These are phyloP conservation scores for Monosporozyma siamensis DNA, from an alignment of 805 yeast species.

Conservation along the genomic window DNA sequence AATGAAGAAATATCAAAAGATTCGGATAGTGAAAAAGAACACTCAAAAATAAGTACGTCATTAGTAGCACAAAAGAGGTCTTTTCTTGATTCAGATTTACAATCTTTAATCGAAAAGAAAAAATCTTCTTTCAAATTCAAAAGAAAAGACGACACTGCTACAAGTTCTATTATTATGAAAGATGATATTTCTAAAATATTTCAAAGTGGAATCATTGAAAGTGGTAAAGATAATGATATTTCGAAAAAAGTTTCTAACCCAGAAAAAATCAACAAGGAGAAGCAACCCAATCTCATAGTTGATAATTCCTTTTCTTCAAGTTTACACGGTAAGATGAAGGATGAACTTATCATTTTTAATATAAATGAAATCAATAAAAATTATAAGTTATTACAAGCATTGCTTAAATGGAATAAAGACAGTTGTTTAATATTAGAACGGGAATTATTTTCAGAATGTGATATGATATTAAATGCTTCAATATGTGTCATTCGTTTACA, in stretches of 20 bases:
- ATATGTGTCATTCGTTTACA: conserved; percentile 16
- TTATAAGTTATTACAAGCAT: conserved; percentile 7
- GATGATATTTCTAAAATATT: neutral
- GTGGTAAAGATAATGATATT: neutral
- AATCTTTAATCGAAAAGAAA: conserved; percentile 8
- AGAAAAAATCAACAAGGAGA: neutral
- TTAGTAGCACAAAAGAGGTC: conserved; percentile 18
- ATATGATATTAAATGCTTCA: conserved; percentile 13
- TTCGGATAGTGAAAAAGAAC: neutral
- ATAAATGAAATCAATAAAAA: conserved; percentile 9
- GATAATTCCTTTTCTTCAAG: neutral
- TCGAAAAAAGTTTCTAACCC: neutral
- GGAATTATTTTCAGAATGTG: conserved; percentile 8
- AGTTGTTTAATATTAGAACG: conserved; percentile 11
- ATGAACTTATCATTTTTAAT: conserved; percentile 9
- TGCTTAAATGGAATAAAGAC: neutral
- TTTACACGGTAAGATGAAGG: neutral
- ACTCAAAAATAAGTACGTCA: conserved; percentile 10
- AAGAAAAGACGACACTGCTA: neutral
- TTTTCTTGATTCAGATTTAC: conserved; percentile 17
- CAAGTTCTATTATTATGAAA: neutral
- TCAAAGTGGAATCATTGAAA: neutral
- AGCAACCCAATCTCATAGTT: neutral
- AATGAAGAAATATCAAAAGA: neutral
- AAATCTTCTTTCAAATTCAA: conserved; percentile 1